A percentile compares a stretch with the other conserved stretches of the same genome.
Evolutionary conservation across 257 asterid species (phyloP).

Genomic region (Jacaranda copaia): DNA sequence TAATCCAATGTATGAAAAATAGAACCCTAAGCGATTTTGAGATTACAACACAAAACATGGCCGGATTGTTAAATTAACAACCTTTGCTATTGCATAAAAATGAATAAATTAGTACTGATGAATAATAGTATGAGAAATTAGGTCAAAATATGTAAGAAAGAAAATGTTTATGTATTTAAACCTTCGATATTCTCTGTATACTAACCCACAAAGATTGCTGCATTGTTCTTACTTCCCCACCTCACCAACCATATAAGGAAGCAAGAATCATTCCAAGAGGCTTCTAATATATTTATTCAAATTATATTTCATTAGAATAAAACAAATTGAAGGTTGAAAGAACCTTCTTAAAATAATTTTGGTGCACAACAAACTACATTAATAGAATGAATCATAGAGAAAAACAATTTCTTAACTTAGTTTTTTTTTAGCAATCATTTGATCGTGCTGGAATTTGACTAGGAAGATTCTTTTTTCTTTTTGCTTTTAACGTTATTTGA

Average conservation of each 20-base stretch:
- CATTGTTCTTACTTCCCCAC: constrained; percentile 25
- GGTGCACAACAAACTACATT: background rate
- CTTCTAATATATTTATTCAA: constrained; percentile 9
- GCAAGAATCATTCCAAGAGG: constrained; percentile 8
- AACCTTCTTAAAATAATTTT: constrained; percentile 18
- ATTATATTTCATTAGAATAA: constrained; percentile 3
- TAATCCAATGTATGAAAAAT: no score
- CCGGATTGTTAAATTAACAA: no score
- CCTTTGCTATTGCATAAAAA: no score
- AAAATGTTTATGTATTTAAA: no score
- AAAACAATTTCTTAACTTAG: background rate
- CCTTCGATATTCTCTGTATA: no score
- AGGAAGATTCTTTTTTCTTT: background rate
- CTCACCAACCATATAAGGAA: constrained; percentile 26
- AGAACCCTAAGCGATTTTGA: no score
- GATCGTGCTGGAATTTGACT: constrained; percentile 5
- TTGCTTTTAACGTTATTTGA: background rate
- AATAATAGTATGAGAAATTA: no score
- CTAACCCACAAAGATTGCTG: constrained; percentile 34
- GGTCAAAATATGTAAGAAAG: no score
- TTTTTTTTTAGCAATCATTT: constrained; percentile 5
- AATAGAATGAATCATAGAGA: background rate
- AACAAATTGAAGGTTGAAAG: constrained; percentile 19
- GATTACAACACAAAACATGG: no score
- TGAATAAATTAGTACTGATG: no score